Base-by-base conservation (phyloP, 2,329 filamentous ascomycete species). In the Fusarium hostae region DNA sequence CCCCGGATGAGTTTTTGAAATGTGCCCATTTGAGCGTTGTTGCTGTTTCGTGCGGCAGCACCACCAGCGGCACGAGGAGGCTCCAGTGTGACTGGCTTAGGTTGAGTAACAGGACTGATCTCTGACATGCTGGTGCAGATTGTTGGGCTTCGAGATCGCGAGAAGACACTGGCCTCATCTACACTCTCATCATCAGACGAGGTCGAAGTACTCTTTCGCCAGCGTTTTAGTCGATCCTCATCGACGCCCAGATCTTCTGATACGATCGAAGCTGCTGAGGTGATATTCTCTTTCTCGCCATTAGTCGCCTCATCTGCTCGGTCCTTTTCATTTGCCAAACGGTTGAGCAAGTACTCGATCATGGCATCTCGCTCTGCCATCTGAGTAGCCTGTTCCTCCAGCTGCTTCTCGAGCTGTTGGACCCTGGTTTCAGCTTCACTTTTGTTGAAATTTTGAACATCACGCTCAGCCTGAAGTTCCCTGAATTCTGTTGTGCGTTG, bases 141-240 rank as follows among this genome's bases (percentile, higher is more conserved):
- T 2, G 88, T 87, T 4, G 89, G 89, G 73, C 88, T 90, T 28
- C 88, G 83, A 40, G 86, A 86, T 43, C 88, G 82, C 18, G 88
- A 90, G 74, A 91, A 91, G 41, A 91, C 83, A 75, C 88, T 90
- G 37, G 84, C 86, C 24, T 79, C 82, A 66, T 87, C 86, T 24
- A 81, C 77, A 60, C 82, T 84, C 47, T 84, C 83, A 50, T 88
- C 87, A 34, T 85, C 89, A n/a, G 85, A 88, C 59, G 82, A 79
- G 3, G 84, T 86, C 68, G 83, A 82, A 61, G 77, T 79, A 68
- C 84, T 82, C 71, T 76, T 82, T 57, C 86, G 79, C 81, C 85
- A 82, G 63, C 80, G 78, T 71, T 80, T 80, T 47, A 79, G 74
- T 64, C 83, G 80, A 41, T 88, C 86, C 22, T 86, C 86, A 51